Evolutionary conservation across 2,329 filamentous ascomycete genomes (phyloP).

Genomic region (Epicoccum nigrum): DNA sequence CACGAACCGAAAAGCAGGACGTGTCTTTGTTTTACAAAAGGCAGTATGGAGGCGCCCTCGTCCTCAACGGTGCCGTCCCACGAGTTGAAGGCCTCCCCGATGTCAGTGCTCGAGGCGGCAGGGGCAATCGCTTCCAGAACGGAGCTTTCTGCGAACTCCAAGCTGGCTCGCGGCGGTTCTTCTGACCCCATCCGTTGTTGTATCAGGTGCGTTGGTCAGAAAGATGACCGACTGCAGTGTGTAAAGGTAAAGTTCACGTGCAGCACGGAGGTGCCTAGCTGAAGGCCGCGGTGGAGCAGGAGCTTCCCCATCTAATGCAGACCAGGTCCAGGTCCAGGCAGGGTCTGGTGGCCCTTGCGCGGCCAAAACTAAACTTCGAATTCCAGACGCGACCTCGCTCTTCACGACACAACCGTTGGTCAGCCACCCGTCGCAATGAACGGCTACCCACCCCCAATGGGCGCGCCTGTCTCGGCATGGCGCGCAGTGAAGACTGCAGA

Average conservation of each 20-base stretch:
- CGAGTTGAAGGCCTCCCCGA: conserved; percentile 49
- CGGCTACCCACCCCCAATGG: conserved; percentile 59
- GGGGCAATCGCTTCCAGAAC: conserved; percentile 50
- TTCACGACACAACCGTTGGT: conserved; percentile 1
- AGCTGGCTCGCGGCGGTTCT: conserved; percentile 39
- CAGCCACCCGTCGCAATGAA: conserved; percentile 58
- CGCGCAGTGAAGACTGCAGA: conserved; percentile 81
- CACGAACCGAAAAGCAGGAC: conserved; percentile 74
- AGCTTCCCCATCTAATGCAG: conserved; percentile 5
- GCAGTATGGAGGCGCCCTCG: conserved; percentile 55
- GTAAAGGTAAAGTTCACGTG: conserved; percentile 25
- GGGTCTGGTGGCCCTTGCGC: conserved; percentile 8
- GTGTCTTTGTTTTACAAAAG: conserved; percentile 66
- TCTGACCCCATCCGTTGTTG: conserved; percentile 18
- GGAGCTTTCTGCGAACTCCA: conserved; percentile 48
- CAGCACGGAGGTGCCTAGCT: conserved; percentile 12
- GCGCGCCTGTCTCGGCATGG: conserved; percentile 62
- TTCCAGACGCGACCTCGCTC: not conserved
- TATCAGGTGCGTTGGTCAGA: not conserved
- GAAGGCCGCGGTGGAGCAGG: conserved; percentile 1
- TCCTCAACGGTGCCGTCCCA: conserved; percentile 54
- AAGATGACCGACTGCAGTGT: not conserved
- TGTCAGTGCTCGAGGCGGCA: conserved; percentile 41
- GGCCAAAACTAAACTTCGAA: conserved; percentile 20
- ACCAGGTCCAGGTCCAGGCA: too few species aligned